Evolutionary conservation across 768 basidiomycete genomes (phyloP), one percentile per base, ranked within the genome.

Genomic region (Leccinum longicurvipes): DNA sequence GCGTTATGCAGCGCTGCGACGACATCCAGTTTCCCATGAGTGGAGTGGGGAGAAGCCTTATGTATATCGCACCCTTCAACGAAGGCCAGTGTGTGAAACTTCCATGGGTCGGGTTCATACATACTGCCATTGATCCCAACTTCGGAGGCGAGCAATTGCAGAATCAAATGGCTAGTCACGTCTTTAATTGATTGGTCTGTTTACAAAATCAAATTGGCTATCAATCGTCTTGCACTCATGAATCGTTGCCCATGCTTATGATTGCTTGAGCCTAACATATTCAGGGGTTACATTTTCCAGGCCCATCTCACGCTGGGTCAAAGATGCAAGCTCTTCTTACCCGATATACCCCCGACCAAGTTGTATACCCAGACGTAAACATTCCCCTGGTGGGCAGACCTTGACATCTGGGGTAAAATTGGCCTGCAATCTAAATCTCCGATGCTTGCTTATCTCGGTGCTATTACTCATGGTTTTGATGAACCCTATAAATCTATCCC

Each of bases 341-440:
- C n/a, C n/a, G n/a, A n/a, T n/a, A n/a, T n/a, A n/a, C n/a, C n/a
- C n/a, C n/a, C n/a, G 25, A 50, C 53, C 47, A 50, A 49, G 47
- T 29, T 25, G 25, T 23, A 12, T 36, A 45, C 44, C 42, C 51
- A 60, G 60, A 56, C 46, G 17, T 27, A 29, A 48, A 48, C 27
- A 23, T 51, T 53, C 54, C 54, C 62, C 51, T 31, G 31, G 27
- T 3, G 45, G 44, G 29, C 56, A 8, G 55, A 64, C 45, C 41
- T 55, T 46, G 17, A 59, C 50, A 53, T 56, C 60, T 50, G 46
- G 57, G 57, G 67, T 59, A 67, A 64, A 36, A 19, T 23, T 29
- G 28, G 10, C 27, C 27, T 49, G 51, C 11, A 47, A 54, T 57
- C 50, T 32, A 27, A 31, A 21, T 49, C 15, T 21, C 56, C 12